Base-by-base conservation (phyloP, 169 alveolate genomes). In the Ichthyophthirius multifiliis region DNA sequence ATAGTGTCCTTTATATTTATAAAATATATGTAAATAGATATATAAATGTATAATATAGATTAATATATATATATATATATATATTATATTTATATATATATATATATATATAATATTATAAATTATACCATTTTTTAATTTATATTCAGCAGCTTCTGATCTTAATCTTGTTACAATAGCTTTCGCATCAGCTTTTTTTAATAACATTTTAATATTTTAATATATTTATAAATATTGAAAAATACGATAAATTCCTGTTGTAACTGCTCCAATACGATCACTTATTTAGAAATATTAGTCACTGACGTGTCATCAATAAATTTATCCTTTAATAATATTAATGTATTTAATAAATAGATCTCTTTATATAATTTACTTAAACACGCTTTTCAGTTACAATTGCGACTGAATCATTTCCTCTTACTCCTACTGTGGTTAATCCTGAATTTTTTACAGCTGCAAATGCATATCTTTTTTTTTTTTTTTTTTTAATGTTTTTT, bases 401-500 rank as follows among this genome's bases (percentile, higher is more conserved):
- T 5, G 97, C 97, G 15, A 97, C 99, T 27, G 98, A 88, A 80
- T 97, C 98, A 62, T 94, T 91, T n/a, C 99, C 99, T 85, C 97
- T 95, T 34, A 98, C 96, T 43, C 99, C 99, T 43, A 98, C 82
- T 7, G 99, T 95, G 4, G 99, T 98, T 71, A 97, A 76, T 65
- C 98, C 98, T 46, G 98, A 95, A 76, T 91, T 94, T 83, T 96
- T 96, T 16, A 98, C 99, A n/a, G 99, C 99, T 90, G 96, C 97
- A 84, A 97, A 96, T 12, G 99, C 98, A 86, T 98, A 98, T 91
- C 98, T 99, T 55, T 16, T 41, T 41, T 41, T 55, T 55, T 10
- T 27, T 15, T 55, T 20, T 15, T 55, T 27, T 27, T 27, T 20
- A 55, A 55, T 27, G 7, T 9, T 41, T 9, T 41, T 41, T 41